Percentiles rank a stretch among this genome's conserved stretches.
Conservation (phyloP, 176 grass and related monocot species). For the Zoysia pacifica region DNA sequence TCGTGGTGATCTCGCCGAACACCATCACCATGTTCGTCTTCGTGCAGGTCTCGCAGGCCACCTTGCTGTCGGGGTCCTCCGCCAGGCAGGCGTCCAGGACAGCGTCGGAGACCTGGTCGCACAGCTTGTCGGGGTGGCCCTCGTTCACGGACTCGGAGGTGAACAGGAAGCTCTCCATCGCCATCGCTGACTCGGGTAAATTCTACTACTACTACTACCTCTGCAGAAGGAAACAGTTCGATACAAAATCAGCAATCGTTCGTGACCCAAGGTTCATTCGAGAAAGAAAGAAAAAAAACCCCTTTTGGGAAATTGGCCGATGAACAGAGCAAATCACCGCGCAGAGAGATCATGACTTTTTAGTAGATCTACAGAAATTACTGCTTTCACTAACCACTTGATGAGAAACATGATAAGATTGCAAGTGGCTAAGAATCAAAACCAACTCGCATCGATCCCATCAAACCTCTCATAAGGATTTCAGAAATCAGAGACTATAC, state of each 20-base stretch:
- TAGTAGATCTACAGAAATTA: background rate
- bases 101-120: constrained; percentile 72
- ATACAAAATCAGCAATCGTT: background rate
- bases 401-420: background rate
- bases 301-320: background rate
- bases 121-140: constrained; percentile 78
- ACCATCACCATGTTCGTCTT: constrained; percentile 99
- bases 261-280: too few species aligned
- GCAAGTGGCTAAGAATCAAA: too few species aligned
- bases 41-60: constrained; percentile 85
- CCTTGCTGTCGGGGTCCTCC: constrained; percentile 77
- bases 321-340: background rate
- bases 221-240: background rate
- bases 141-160: constrained; percentile 78
- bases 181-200: constrained; percentile 34
- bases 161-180: constrained; percentile 67
- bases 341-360: background rate
- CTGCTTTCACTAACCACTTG: background rate
- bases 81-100: constrained; percentile 59
- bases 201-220: constrained; percentile 9
- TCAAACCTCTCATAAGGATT: background rate
- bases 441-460: background rate
- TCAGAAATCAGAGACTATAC: background rate
- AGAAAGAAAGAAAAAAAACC: too few species aligned
- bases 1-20: constrained; percentile 92